Evolutionary conservation across 2,329 filamentous ascomycete genomes (phyloP), one percentile per base, ranked within the genome.

Genomic region (Delphinella strobiligena): DNA sequence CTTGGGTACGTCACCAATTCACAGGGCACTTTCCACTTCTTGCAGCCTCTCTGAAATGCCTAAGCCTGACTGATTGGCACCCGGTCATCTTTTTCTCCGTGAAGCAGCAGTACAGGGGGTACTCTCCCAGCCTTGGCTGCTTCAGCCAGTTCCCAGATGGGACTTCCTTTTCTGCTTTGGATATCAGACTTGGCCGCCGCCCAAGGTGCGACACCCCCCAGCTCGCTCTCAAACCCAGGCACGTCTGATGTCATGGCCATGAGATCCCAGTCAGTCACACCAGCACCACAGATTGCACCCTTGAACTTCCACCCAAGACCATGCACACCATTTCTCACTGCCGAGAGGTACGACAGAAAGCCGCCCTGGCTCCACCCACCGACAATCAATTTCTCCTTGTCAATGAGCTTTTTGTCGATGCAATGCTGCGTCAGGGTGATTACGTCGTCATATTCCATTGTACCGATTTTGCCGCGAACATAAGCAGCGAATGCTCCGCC

Each of bases 281-380:
- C 63, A 1, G 58, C 59, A 1, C 61, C 57, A 0, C 59, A 54
- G 0, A 66, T 54, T 1, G 50, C 49, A 4, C 56, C 61, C 7
- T 49, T 46, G 47, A 62, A 64, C 3, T 48, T 46, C 60, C 62
- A 65, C 2, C 51, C 59, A 0, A 49, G 45, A 1, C 41, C 48
- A 37, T 58, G 51, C 1, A 49, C 41, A 4, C 58, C 59, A 40
- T 63, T 62, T 11, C 61, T 54, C 2, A 59, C 58, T 17, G 51
- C 49, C 19, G 51, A 52, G 1, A 66, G 51, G 44, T 61, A 64
- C 2, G 55, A 50, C 1, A 66, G 44, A 11, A 57, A 59, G 2
- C 63, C 62, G 8, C 62, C 63, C 43, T 64, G 60, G 16, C 53
- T 56, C 50, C 51, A 61, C 1, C 62, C 62, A 2, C 56, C 59